These are phyloP conservation scores for Cutaneotrichosporon dermatis DNA, from an alignment of 1,284 basidiomycete genomes.

Conservation along the genomic window DNA sequence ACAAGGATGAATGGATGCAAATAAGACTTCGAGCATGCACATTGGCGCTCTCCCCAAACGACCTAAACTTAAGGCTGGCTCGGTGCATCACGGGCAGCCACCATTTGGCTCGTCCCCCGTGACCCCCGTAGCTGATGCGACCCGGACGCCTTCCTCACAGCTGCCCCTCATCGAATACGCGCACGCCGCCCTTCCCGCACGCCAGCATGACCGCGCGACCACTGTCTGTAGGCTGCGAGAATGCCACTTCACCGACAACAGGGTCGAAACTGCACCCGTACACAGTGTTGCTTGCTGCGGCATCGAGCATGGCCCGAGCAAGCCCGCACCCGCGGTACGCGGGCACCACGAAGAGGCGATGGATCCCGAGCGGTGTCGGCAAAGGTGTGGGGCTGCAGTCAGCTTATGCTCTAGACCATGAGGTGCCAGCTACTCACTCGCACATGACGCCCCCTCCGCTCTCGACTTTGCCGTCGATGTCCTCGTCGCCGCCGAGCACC, in stretches of 20 bases:
- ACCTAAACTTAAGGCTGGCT: too few species aligned
- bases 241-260: slow-evolving; percentile 42
- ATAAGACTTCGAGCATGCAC: too few species aligned
- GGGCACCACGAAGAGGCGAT: slow-evolving; percentile 51
- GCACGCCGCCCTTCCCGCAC: slow-evolving; percentile 40
- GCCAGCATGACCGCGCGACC: slow-evolving; percentile 46
- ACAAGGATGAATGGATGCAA: too few species aligned
- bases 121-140: too few species aligned
- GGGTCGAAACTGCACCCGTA: slow-evolving; percentile 48
- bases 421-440: slow-evolving; percentile 41
- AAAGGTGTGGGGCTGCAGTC: slow-evolving; percentile 39
- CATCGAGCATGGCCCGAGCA: slow-evolving; percentile 43
- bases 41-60: too few species aligned
- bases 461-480: slow-evolving; percentile 26
- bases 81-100: too few species aligned
- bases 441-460: slow-evolving; percentile 48
- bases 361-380: slow-evolving; percentile 50
- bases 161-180: slow-evolving; percentile 48
- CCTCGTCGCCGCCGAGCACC: slow-evolving; percentile 27
- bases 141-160: slow-evolving; percentile 13
- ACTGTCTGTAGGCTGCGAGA: slow-evolving; percentile 51
- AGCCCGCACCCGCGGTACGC: slow-evolving; percentile 42
- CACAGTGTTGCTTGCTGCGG: slow-evolving; percentile 40
- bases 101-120: too few species aligned
- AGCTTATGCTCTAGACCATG: background rate